Conservation (phyloP, 129 eudicot genomes). For the Cynara cardunculus region DNA sequence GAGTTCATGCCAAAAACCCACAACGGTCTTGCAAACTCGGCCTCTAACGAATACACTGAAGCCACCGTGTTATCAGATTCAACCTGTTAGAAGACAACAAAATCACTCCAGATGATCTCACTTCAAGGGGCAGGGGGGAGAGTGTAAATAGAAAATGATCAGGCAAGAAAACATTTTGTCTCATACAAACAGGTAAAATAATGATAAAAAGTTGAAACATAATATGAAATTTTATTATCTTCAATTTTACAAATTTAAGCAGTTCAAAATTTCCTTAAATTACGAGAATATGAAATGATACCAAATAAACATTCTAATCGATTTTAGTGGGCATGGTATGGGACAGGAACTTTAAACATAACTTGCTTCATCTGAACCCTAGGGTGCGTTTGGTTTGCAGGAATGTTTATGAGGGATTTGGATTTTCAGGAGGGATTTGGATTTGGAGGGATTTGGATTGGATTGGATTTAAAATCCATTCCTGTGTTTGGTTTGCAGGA, state of each 20-base stretch:
- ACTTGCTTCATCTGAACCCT: neutral
- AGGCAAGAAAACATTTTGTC: neutral
- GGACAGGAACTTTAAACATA: neutral
- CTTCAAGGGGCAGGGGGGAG: neutral
- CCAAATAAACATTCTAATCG: neutral
- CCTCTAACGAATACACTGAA: conserved; percentile 64
- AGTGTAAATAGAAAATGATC: neutral
- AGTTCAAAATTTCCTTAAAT: neutral
- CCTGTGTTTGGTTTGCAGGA: no score
- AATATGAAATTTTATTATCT: neutral
- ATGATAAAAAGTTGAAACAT: neutral
- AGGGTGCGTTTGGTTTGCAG: no score
- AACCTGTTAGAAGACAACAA: conserved; percentile 40
- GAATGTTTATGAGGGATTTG: no score
- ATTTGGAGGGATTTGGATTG: no score
- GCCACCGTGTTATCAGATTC: conserved; percentile 70
- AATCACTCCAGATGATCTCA: neutral
- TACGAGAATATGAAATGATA: neutral
- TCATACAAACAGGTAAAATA: neutral
- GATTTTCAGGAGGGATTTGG: no score
- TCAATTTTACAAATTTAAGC: conserved; percentile 1
- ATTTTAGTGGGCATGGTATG: neutral
- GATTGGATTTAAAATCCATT: no score
- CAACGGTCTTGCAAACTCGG: conserved; percentile 84
- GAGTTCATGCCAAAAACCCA: conserved; percentile 97